These are phyloP conservation scores for Rhodotorula sp. DNA, from an alignment of 1,284 basidiomycete species.

Conservation along the genomic window DNA sequence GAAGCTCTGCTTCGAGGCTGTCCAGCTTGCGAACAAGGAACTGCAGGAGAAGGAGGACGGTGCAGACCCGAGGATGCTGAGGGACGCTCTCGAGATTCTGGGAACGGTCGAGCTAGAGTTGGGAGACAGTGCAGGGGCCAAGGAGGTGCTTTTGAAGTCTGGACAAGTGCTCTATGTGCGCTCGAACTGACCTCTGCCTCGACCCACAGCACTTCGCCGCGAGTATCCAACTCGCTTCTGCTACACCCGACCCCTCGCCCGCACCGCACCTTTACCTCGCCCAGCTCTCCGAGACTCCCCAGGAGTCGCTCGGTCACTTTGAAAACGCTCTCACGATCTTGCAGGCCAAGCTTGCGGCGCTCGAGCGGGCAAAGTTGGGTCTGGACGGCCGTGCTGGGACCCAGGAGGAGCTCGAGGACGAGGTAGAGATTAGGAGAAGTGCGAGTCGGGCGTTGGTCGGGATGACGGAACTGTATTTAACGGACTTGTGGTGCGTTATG, in stretches of 20 bases:
- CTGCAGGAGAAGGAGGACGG: slow-evolving; percentile 54
- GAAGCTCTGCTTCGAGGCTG: slow-evolving; percentile 67
- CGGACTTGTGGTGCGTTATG: slow-evolving; percentile 76
- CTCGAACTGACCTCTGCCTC: background rate
- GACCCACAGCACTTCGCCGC: slow-evolving; percentile 62
- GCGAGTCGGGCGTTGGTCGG: slow-evolving; percentile 81
- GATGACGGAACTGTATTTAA: slow-evolving; percentile 96
- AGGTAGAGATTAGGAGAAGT: slow-evolving; percentile 64
- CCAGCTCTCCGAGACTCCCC: slow-evolving; percentile 75
- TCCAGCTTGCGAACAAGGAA: slow-evolving; percentile 57
- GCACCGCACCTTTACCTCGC: slow-evolving; percentile 82
- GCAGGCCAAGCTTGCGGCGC: slow-evolving; percentile 59
- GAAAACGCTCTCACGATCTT: slow-evolving; percentile 75
- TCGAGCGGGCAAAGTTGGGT: slow-evolving; percentile 42
- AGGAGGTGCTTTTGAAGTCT: slow-evolving; percentile 62
- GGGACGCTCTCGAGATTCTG: slow-evolving; percentile 41
- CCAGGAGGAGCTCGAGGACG: slow-evolving; percentile 57
- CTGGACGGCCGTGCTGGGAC: slow-evolving; percentile 54
- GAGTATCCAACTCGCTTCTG: slow-evolving; percentile 63
- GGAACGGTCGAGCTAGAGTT: slow-evolving; percentile 58
- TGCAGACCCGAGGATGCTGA: slow-evolving; percentile 52
- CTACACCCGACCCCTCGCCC: slow-evolving; percentile 67
- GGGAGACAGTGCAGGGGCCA: slow-evolving; percentile 63
- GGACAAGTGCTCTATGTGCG: slow-evolving; percentile 36
- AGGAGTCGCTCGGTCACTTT: slow-evolving; percentile 74